Evolutionary conservation across 2,329 filamentous ascomycete genomes (phyloP), one percentile per base, ranked within the genome.

Genomic region (Geosmithia morbida): DNA sequence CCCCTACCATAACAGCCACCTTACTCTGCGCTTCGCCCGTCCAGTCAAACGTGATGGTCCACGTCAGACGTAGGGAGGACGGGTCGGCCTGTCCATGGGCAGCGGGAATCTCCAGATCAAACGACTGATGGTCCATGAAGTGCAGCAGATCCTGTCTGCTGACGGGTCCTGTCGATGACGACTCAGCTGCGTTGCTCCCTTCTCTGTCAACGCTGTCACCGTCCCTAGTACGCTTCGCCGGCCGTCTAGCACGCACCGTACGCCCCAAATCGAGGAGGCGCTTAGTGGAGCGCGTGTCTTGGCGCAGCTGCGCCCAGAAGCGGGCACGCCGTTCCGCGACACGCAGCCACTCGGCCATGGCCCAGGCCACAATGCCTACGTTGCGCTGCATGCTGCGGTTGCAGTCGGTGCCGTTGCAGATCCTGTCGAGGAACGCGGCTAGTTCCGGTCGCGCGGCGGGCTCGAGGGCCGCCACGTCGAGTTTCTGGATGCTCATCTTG

Each of bases 1-100:
- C 64, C 4, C 74, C 72, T 2, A 78, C 64, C 51, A 75, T 58
- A 11, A 81, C 66, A 4, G 63, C 64, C 16, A 85, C 61, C 43
- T 66, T 66, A 53, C 74, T 84, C 55, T 74, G 72, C 4, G 79
- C 81, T 56, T 86, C 83, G 6, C 83, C 83, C 0, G 81, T 81
- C 82, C 81, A 86, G 59, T 86, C 82, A 55, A 86, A 84, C 2
- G 63, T 61, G 42, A 84, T 78, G 44, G 61, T 66, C 83, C 83
- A 87, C 48, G 71, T 66, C 1, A 86, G 62, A 22, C 76, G 70
- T 4, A 80, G 48, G 11, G 66, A 59, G 2, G 72, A 65, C 10
- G 63, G 50, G 1, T 59, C 57, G 4, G 14, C 29, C 5, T 22
- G 29, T 44, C 45, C 43, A 3, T 46, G 13, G 17, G 41, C 1